A percentile compares a stretch with the other conserved stretches of the same genome.
Evolutionary conservation across 1,284 basidiomycete genomes (phyloP).

Genomic region (Ganoderma sinense): DNA sequence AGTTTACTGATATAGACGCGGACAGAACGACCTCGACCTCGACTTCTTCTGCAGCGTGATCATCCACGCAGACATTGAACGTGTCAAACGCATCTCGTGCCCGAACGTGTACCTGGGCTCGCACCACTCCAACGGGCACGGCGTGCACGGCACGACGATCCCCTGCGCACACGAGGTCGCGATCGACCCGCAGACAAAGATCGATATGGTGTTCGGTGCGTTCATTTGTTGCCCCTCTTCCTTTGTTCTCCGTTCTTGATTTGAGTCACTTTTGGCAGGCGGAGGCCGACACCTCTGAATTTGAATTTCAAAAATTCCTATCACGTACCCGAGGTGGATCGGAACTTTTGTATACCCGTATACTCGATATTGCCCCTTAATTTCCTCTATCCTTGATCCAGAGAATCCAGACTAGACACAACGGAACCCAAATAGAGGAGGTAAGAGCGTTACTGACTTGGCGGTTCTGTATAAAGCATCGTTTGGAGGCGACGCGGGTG

Average conservation of each 20-base stretch:
- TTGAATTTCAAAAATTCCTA: not conserved
- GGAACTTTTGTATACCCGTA: not conserved
- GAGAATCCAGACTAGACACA: too few species aligned
- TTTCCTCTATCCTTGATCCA: not conserved
- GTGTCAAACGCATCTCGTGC: conserved; percentile 54
- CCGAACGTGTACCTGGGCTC: conserved; percentile 52
- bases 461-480: not conserved
- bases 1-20: not conserved
- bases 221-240: not conserved
- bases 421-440: too few species aligned
- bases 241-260: not conserved
- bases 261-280: not conserved
- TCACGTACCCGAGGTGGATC: not conserved
- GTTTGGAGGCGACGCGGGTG: too few species aligned
- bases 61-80: conserved; percentile 58
- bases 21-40: conserved; percentile 68
- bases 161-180: conserved; percentile 15
- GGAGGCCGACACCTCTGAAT: not conserved
- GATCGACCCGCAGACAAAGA: conserved; percentile 6
- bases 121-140: conserved; percentile 25
- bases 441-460: not conserved
- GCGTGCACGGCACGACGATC: not conserved
- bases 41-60: conserved; percentile 66
- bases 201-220: conserved; percentile 34
- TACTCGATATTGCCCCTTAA: not conserved